Base-by-base conservation (phyloP, 441 rosid genomes). In the Biscutella laevigata region DNA sequence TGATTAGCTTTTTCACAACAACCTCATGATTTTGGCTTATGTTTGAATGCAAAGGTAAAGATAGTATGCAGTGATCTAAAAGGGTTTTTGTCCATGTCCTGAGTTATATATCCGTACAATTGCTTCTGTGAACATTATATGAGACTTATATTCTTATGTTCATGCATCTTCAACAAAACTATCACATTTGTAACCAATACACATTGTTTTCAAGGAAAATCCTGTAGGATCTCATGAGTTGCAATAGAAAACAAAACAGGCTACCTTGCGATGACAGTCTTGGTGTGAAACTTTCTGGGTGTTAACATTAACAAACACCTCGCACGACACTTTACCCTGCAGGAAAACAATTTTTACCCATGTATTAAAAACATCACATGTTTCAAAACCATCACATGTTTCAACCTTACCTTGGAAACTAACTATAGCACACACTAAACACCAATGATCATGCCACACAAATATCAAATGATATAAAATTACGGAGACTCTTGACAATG, bases 291-390 rank as follows among this genome's bases (percentile, higher is more conserved):
- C 60, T 36, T 82, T 76, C 68, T 84, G 91, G 56, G 64, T 72
- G 52, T 58, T 73, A 44, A 77, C 68, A 64, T 81, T 83, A 44
- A 79, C 92, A 67, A 68, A 75, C 30, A 85, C 79, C 66, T 85
- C 87, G 32, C 95, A 83, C 0, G 79, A 75, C 47, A 79, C 81
- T 64, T 73, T 74, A 38, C 76, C 83, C 92, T 88, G 71, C 41
- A 68, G 17, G 14, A 10, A 38, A 27, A 20, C 41, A 13, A 65
- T 15, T 19, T 30, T 12, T 4, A 44, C 32, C 26, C 25, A 37
- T 42, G 11, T 2, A 22, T 42, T 32, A 25, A 6, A 24, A 10
- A n/a, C n/a, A n/a, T n/a, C n/a, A n/a, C n/a, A n/a, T n/a, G n/a
- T n/a, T n/a, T n/a, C n/a, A n/a, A n/a, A n/a, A n/a, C n/a, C 52